Percentiles rank a stretch among this genome's conserved stretches.
Conservation (phyloP, 73 alveolate genomes). For the Uronychia binucleata region DNA sequence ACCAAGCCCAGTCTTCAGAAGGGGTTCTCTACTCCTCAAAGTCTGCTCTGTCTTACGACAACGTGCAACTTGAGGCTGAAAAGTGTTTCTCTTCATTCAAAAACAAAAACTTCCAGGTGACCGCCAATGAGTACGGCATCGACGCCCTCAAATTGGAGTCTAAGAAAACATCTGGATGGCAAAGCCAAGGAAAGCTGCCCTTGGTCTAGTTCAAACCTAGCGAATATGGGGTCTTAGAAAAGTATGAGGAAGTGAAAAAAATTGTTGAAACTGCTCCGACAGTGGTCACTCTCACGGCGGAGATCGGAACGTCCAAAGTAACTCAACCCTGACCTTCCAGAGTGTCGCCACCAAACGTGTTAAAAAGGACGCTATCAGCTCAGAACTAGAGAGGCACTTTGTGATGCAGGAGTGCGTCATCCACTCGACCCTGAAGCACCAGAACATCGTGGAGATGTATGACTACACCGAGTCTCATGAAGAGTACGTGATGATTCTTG, state of each 20-base stretch:
- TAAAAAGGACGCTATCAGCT: background rate
- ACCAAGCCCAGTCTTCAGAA: too few relatives aligned
- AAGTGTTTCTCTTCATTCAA: too few relatives aligned
- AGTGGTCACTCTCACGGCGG: background rate
- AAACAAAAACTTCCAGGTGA: background rate
- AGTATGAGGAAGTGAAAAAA: background rate
- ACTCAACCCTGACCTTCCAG: background rate
- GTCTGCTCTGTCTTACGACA: too few relatives aligned
- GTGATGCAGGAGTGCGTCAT: slow-evolving; percentile 58
- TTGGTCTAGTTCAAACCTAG: background rate
- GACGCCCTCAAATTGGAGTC: background rate
- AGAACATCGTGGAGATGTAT: slow-evolving; percentile 54
- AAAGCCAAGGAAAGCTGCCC: background rate
- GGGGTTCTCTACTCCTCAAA: too few relatives aligned
- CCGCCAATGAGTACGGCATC: background rate
- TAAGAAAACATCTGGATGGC: background rate
- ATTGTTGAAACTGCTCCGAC: background rate
- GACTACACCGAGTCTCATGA: slow-evolving; percentile 67
- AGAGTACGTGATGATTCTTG: slow-evolving; percentile 53
- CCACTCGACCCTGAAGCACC: slow-evolving; percentile 58
- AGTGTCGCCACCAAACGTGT: background rate
- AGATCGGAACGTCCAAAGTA: background rate
- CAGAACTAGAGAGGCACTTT: background rate
- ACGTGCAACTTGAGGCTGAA: too few relatives aligned
- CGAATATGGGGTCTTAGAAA: background rate